Conservation (phyloP, 305 asterid genomes). For the Lippia alba region DNA sequence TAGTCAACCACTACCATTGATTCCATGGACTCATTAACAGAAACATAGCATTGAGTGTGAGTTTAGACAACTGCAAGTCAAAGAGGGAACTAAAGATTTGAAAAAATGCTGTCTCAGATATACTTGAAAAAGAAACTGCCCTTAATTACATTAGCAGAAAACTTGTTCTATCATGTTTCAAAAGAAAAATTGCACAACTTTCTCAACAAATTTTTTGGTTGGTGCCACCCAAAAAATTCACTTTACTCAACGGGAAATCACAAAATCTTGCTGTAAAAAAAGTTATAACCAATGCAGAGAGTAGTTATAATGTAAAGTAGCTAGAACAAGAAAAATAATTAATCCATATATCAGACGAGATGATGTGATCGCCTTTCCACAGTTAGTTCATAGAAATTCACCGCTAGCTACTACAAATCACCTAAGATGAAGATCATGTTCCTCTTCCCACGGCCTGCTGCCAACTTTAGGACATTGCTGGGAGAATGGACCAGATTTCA, state of each 20-base stretch:
- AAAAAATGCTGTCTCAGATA: no score
- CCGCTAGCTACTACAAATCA: conserved; percentile 45
- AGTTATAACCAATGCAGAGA: conserved; percentile 3
- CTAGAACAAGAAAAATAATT: conserved; percentile 20
- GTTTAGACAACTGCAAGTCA: conserved; percentile 1
- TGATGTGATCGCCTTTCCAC: conserved; percentile 29
- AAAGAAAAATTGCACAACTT: conserved; percentile 17
- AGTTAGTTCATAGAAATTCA: conserved; percentile 25
- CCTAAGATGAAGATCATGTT: conserved; percentile 88
- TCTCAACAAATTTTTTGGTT: conserved; percentile 9
- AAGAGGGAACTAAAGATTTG: neutral
- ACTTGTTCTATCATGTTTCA: conserved; percentile 2
- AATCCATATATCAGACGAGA: conserved; percentile 14
- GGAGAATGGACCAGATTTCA: conserved; percentile 56
- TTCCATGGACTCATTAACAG: neutral
- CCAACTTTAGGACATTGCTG: conserved; percentile 56
- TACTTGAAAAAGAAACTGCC: no score
- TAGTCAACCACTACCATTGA: conserved; percentile 6
- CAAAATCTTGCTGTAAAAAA: conserved; percentile 13
- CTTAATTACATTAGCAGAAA: neutral
- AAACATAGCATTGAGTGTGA: no score
- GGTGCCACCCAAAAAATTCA: conserved; percentile 10
- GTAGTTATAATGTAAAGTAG: neutral
- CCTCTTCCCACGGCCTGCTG: conserved; percentile 84
- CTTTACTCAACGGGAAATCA: conserved; percentile 14